These are phyloP conservation scores for Albatrellus ellisii DNA, from an alignment of 768 basidiomycete species.

Conservation along the genomic window DNA sequence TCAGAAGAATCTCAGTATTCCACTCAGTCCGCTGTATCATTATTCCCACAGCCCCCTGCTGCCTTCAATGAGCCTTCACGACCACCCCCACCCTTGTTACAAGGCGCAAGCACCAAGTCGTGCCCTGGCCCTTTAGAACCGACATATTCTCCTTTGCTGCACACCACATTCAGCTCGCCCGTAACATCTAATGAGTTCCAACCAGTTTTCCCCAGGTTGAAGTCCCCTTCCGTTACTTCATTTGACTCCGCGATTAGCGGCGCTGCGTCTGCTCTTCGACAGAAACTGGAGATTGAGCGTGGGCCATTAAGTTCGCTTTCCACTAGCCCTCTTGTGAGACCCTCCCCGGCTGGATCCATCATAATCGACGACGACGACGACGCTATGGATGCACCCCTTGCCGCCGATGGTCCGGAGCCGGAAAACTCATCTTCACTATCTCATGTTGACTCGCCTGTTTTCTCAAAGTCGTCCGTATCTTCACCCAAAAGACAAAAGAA, in stretches of 20 bases:
- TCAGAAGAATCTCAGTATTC: constrained; percentile 7
- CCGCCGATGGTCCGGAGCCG: neutral
- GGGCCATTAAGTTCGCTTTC: neutral
- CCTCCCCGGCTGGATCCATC: neutral
- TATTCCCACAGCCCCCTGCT: neutral
- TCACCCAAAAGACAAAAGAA: neutral
- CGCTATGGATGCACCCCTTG: constrained; percentile 14
- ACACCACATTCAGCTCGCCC: constrained; percentile 30
- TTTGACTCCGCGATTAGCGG: constrained; percentile 6
- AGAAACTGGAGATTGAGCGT: constrained; percentile 8
- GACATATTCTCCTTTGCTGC: constrained; percentile 21
- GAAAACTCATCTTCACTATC: too few species aligned
- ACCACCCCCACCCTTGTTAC: constrained; percentile 6
- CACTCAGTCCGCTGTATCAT: neutral
- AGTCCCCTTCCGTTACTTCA: constrained; percentile 11
- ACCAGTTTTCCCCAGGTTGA: constrained; percentile 1
- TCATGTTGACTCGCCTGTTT: too few species aligned
- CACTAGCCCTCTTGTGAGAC: neutral
- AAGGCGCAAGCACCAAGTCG: too few species aligned
- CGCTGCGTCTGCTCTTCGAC: constrained; percentile 4
- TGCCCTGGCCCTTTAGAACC: neutral
- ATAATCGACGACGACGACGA: constrained; percentile 1
- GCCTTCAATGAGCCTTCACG: neutral
- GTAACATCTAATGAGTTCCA: constrained; percentile 16
- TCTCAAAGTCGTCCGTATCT: too few species aligned